phyloP scores from a whole-genome alignment of 768 basidiomycete species.

The Imleria badia region DNA sequence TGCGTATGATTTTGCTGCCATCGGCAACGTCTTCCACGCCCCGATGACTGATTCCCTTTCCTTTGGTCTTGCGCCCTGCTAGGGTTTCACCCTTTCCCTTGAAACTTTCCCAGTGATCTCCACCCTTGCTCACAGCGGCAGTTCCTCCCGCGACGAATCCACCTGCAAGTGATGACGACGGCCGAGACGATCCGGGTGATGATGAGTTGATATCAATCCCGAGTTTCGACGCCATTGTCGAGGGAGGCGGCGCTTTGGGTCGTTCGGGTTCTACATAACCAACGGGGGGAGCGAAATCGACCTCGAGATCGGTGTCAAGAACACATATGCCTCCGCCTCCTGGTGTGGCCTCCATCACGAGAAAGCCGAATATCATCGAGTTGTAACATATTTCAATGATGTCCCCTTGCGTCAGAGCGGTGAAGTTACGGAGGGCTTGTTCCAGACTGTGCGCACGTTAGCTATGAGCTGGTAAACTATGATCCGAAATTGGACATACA shows the following conservation, averaged over 20 bases:
- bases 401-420: constrained; percentile 89
- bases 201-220: constrained; percentile 89
- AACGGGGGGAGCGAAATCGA: constrained; percentile 92
- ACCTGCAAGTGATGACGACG: constrained; percentile 70
- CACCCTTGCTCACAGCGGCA: constrained; percentile 64
- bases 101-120: constrained; percentile 92
- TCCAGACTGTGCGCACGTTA: constrained; percentile 64
- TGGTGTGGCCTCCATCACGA: constrained; percentile 92
- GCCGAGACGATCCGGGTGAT: constrained; percentile 83
- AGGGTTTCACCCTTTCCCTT: constrained; percentile 94
- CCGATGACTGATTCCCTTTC: constrained; percentile 85
- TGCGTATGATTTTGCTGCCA: constrained; percentile 85
- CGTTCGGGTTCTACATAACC: constrained; percentile 94
- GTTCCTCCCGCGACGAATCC: constrained; percentile 57
- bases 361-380: constrained; percentile 88
- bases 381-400: constrained; percentile 99
- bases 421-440: constrained; percentile 91
- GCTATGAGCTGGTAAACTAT: neutral
- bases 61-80: constrained; percentile 89
- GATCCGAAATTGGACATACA: constrained; percentile 54
- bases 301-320: constrained; percentile 95
- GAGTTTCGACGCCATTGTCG: constrained; percentile 96
- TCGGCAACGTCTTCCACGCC: constrained; percentile 77
- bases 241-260: constrained; percentile 72
- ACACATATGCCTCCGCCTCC: constrained; percentile 87